Base-by-base conservation (phyloP, 2,329 filamentous ascomycete species). In the Pseudofabraea citricarpa region DNA sequence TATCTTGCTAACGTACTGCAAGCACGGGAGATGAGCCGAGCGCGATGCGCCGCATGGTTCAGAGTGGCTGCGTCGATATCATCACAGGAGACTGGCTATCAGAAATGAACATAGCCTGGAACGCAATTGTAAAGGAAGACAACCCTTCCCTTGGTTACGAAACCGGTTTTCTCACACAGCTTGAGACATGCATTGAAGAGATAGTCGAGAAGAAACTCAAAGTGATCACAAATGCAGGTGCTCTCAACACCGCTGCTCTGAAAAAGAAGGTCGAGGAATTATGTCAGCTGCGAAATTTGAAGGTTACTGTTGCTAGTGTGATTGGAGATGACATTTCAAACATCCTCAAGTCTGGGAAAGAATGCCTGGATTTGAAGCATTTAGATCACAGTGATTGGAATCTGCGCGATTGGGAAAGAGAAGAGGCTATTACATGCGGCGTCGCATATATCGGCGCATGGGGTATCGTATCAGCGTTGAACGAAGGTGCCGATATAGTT, bases 61-160 rank as follows among this genome's bases (percentile, higher is more conserved):
- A 36, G 13, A 9, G 13, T 20, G 62, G 63, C 18, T 54, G 61
- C n/a, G 55, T 64, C 2, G 64, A 69, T 45, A 60, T 65, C 29
- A 65, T 70, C 43, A 65, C 63, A 4, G 66, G 65, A 3, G 65
- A 69, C 47, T 69, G 66, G 52, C 57, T 68, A 1, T 64, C 64
- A 2, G 63, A 64, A 45, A 51, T 60, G 51, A 61, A 60, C 36
- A 57, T 59, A 10, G 57, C 58, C 6, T 59, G 55, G 54, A 58
- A 58, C 24, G 52, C 56, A 5, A 56, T 56, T 27, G 41, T 48
- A n/a, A 55, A 55, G 40, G 18, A 19, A 3, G 26, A 42, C 4
- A 40, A 54, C 23, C 48, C 49, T 4, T 24, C 44, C 4, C 29
- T 54, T 4, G 56, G 55, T 6, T 57, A 57, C 26, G 57, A 58